phyloP scores from a whole-genome alignment of 371 early-diverging fungal species.

The Rhizomucor miehei region DNA sequence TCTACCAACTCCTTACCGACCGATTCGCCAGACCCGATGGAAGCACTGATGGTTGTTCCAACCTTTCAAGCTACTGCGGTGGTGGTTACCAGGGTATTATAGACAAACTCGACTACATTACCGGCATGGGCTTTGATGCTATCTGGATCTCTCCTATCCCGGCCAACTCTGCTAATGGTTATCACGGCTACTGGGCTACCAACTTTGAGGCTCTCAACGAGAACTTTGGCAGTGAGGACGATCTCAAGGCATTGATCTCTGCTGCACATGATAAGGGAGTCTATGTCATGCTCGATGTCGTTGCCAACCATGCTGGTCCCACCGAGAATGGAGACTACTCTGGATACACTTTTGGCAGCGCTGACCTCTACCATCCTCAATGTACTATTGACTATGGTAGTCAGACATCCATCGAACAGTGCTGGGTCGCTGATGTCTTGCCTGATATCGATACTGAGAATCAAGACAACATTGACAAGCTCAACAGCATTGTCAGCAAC shows the following conservation, averaged over 20 bases:
- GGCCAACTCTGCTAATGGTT: conserved; percentile 18
- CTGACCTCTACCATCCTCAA: conserved; percentile 17
- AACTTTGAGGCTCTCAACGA: conserved; percentile 30
- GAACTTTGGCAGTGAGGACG: conserved; percentile 40
- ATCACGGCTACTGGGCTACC: conserved; percentile 43
- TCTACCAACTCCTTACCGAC: conserved; percentile 46
- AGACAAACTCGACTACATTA: conserved; percentile 33
- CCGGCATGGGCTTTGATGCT: conserved; percentile 42
- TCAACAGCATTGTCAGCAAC: conserved; percentile 25
- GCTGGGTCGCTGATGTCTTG: conserved; percentile 17
- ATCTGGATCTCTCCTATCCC: conserved; percentile 47
- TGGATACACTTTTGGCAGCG: conserved; percentile 22
- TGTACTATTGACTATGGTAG: conserved; percentile 23
- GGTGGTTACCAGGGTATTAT: conserved; percentile 39
- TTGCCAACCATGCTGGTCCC: conserved; percentile 46
- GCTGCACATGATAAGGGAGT: conserved; percentile 33
- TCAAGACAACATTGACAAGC: conserved; percentile 12
- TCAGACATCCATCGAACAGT: conserved; percentile 26
- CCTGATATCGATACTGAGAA: conserved; percentile 46
- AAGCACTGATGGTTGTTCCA: conserved; percentile 11
- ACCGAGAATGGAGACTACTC: conserved; percentile 15
- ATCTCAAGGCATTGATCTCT: conserved; percentile 26
- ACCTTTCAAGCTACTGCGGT: conserved; percentile 42
- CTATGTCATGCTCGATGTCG: conserved; percentile 47
- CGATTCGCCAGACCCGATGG: conserved; percentile 31